Evolutionary conservation across 768 basidiomycete genomes (phyloP).

Genomic region (Leccinum boreale): DNA sequence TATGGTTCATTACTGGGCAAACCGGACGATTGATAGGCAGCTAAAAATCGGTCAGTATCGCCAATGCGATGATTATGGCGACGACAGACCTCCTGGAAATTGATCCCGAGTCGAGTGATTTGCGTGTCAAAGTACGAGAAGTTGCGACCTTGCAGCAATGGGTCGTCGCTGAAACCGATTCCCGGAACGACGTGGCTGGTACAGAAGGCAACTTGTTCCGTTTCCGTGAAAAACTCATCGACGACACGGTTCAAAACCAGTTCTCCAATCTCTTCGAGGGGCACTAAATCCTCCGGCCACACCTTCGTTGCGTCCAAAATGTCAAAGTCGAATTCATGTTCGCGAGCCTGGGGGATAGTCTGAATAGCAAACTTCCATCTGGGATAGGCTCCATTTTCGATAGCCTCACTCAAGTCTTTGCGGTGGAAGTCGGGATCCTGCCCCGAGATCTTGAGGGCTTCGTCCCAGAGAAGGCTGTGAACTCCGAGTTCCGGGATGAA

Average conservation of each 20-base stretch:
- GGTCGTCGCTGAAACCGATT: conserved; percentile 73
- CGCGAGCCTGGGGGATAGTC: conserved; percentile 61
- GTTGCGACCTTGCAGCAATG: conserved; percentile 79
- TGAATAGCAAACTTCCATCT: conserved; percentile 76
- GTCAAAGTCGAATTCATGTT: conserved; percentile 85
- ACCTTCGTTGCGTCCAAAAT: conserved; percentile 85
- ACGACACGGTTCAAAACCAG: conserved; percentile 60
- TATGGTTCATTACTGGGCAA: conserved; percentile 69
- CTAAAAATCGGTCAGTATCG: conserved; percentile 26
- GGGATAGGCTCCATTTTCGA: conserved; percentile 64
- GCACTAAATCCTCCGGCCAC: conserved; percentile 80
- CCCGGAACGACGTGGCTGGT: conserved; percentile 60
- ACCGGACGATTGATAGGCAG: conserved; percentile 81
- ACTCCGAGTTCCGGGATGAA: conserved; percentile 80
- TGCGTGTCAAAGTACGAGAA: conserved; percentile 90
- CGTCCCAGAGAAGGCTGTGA: conserved; percentile 85
- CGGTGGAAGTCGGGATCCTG: conserved; percentile 93
- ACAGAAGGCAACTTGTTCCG: conserved; percentile 88
- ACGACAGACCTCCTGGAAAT: conserved; percentile 62
- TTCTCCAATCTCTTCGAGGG: conserved; percentile 74
- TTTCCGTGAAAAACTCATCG: conserved; percentile 81
- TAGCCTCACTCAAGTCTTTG: conserved; percentile 83
- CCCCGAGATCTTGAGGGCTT: conserved; percentile 76
- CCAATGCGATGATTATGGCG: no score
- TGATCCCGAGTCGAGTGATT: conserved; percentile 73